phyloP scores from a whole-genome alignment of 768 basidiomycete species.

The Infundibulicybe gibba region DNA sequence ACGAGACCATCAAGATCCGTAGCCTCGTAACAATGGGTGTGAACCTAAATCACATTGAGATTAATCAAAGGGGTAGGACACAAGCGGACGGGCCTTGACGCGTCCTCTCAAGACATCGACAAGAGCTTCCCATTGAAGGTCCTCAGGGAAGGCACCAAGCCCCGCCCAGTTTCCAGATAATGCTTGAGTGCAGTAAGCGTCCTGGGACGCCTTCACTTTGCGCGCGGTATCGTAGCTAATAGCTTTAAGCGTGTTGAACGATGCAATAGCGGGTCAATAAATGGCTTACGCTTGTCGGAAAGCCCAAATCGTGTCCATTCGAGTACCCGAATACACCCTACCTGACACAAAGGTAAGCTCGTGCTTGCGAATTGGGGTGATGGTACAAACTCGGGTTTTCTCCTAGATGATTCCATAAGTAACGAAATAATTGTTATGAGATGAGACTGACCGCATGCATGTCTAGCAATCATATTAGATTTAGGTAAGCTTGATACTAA shows the following conservation, averaged over 20 bases:
- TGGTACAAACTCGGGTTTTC: conserved; percentile 46
- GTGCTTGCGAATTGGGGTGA: not conserved
- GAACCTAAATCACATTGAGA: conserved; percentile 20
- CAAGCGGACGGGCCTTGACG: conserved; percentile 51
- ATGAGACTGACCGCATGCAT: conserved; percentile 50
- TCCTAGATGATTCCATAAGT: conserved; percentile 21
- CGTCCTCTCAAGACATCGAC: conserved; percentile 70
- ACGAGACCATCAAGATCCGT: conserved; percentile 68
- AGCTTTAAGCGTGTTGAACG: not conserved
- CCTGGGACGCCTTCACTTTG: conserved; percentile 63
- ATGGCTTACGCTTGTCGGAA: conserved; percentile 57
- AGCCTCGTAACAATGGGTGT: conserved; percentile 50
- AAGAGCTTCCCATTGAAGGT: conserved; percentile 66
- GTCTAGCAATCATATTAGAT: conserved; percentile 13
- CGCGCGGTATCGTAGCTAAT: conserved; percentile 51
- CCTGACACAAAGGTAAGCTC: not conserved
- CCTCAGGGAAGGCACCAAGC: conserved; percentile 55
- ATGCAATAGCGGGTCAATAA: not conserved
- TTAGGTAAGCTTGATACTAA: too few species aligned
- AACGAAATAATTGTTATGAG: too few species aligned
- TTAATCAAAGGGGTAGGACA: not conserved
- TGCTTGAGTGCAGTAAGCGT: conserved; percentile 56
- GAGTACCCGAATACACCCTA: conserved; percentile 38
- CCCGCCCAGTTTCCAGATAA: conserved; percentile 14
- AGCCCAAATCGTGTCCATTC: conserved; percentile 65